Evolutionary conservation across 306 rosid genomes (phyloP), one percentile per base, ranked within the genome.

Genomic region (Pyrus bretschneideri): DNA sequence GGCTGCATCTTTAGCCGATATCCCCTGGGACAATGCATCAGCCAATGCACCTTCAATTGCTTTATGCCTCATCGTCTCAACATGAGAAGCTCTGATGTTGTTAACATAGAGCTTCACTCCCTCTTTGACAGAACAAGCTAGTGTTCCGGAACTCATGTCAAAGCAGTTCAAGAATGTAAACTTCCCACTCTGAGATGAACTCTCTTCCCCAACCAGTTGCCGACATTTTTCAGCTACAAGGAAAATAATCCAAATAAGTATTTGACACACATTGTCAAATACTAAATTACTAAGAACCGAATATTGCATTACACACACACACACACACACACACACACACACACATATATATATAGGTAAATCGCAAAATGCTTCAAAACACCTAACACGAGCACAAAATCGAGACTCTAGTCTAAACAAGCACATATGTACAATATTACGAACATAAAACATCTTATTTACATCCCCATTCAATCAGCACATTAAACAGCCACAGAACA

Each of bases 161-260:
- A 96, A 88, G 81, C 93, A 92, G 67, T 92, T 63, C 73, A 91
- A 78, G 71, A 89, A 5, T 38, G 96, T 91, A 66, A 92, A 92
- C 85, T 89, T 81, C 61, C 94, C 97, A 63, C 94, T 92, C 66
- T 88, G 86, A 45, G 98, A 92, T 71, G 98, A 83, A 18, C 76
- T 85, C 38, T 89, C 87, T 84, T 96, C 96, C 55, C 97, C 93
- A 38, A 92, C 96, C 68, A 92, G 77, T 73, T 89, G 87, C 82
- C 97, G 89, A 81, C 97, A 89, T 91, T 92, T 92, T 81, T 92
- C 91, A 85, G 97, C 99, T 96, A 79, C 27, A 3, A 17, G 10
- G 14, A 29, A 58, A 19, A 30, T 76, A 72, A 59, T 51, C 13
- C 52, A 68, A 60, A 13, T 76, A 40, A 77, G 35, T 38, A 70